Base-by-base conservation (phyloP, 129 eudicot species). In the Flaveria robusta region DNA sequence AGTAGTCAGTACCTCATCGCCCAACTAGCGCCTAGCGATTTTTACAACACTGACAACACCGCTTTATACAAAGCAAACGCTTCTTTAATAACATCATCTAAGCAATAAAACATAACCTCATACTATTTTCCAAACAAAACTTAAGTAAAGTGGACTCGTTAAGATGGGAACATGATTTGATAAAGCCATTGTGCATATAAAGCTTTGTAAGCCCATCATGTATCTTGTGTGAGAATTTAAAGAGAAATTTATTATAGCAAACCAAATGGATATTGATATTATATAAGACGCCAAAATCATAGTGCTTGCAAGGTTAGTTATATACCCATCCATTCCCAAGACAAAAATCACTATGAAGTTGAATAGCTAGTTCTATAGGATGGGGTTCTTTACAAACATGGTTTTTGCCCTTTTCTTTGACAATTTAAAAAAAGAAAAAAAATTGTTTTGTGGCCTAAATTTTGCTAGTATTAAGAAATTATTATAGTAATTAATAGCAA, bases 121-220 rank as follows among this genome's bases (percentile, higher is more conserved):
- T 14, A 60, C 72, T 67, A 67, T 67, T 67, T 63, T 67, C 10
- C 5, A 31, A 24, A 67, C 51, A 67, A 60, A 60, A 22, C 3
- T 4, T 13, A 12, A 26, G 19, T 0, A 22, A 22, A 58, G 20
- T 26, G 34, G 11, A 7, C 16, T 47, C 59, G 15, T 47, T 26
- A 49, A 47, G 37, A 51, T 45, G 59, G 19, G 14, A 24, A 49
- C 23, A 27, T n/a, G 37, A 50, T 26, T 70, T 49, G 60, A 70
- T 26, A 70, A 16, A 70, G 75, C 75, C 16, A 16, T 70, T 16
- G 43, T 13, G 59, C 74, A 70, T 15, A 70, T 50, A 46, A 16
- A 24, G 75, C 23, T 49, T 46, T 27, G 63, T 70, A 26, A 26
- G 43, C 75, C 55, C 16, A 47, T 29, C 46, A 1, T 27, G 43